phyloP scores from a whole-genome alignment of 169 alveolate genomes.

The Plasmodium adleri region DNA sequence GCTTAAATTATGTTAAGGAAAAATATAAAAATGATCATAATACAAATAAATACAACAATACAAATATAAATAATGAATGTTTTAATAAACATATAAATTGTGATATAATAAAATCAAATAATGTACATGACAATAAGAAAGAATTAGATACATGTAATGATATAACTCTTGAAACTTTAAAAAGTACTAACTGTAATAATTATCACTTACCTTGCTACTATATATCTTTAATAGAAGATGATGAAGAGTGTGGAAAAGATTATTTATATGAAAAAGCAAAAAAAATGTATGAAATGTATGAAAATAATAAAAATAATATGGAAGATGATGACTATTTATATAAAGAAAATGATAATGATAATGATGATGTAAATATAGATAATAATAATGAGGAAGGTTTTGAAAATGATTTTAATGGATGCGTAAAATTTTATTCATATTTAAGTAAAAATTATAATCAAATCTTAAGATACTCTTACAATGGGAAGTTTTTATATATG shows the following conservation, averaged over 20 bases:
- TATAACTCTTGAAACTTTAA: background rate
- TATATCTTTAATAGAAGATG: slow-evolving; percentile 58
- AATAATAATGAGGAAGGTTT: slow-evolving; percentile 30
- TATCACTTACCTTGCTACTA: slow-evolving; percentile 27
- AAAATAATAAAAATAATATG: slow-evolving; percentile 25
- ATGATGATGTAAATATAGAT: background rate
- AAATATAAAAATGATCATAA: slow-evolving; percentile 13
- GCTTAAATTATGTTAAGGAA: slow-evolving; percentile 17
- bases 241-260: slow-evolving; percentile 67
- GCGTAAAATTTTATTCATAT: slow-evolving; percentile 61
- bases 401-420: slow-evolving; percentile 76
- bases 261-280: slow-evolving; percentile 71
- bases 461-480: slow-evolving; percentile 72
- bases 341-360: slow-evolving; percentile 16
- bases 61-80: slow-evolving; percentile 5
- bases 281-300: slow-evolving; percentile 63
- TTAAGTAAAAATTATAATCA: slow-evolving; percentile 73
- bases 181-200: background rate
- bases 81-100: background rate
- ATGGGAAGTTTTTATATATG: slow-evolving; percentile 68
- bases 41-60: background rate
- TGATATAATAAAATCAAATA: background rate
- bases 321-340: slow-evolving; percentile 20
- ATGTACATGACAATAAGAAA: background rate
- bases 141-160: slow-evolving; percentile 18